Conservation (phyloP, 345 rosid genomes). For the Camelina sativa region DNA sequence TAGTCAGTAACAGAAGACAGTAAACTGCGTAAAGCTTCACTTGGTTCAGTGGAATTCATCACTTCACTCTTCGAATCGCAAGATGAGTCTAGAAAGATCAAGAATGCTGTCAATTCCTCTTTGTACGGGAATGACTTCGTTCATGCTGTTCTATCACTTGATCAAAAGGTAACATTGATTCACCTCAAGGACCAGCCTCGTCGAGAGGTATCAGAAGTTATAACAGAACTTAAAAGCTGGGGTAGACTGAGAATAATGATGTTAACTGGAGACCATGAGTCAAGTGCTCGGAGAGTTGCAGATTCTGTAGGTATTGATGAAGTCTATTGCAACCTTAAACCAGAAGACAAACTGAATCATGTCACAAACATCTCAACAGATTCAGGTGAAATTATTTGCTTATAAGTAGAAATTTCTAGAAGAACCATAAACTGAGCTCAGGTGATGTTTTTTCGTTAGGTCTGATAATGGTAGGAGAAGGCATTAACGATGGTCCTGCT, state of each 20-base stretch:
- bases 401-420: too few relatives aligned
- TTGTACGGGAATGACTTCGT: conserved; percentile 75
- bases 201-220: conserved; percentile 65
- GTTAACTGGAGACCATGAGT: conserved; percentile 85
- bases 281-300: conserved; percentile 91
- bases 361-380: conserved; percentile 71
- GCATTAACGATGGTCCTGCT: conserved; percentile 94
- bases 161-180: conserved; percentile 84
- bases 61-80: conserved; percentile 71
- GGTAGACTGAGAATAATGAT: conserved; percentile 68
- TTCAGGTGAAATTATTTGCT: too few relatives aligned
- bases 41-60: conserved; percentile 92
- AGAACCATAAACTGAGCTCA: too few relatives aligned
- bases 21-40: conserved; percentile 70
- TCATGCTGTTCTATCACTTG: conserved; percentile 87
- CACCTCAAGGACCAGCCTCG: conserved; percentile 92
- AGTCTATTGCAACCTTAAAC: conserved; percentile 76
- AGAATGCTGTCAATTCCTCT: conserved; percentile 76
- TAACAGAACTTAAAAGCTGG: conserved; percentile 56
- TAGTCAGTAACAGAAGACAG: conserved; percentile 61
- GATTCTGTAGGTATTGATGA: conserved; percentile 75
- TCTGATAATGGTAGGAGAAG: conserved; percentile 90
- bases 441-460: too few relatives aligned
- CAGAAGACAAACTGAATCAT: conserved; percentile 89
- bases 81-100: conserved; percentile 66